Evolutionary conservation across 1,139 yeast genomes (phyloP), one percentile per base, ranked within the genome.

Genomic region (Pichia kudriavzevii): DNA sequence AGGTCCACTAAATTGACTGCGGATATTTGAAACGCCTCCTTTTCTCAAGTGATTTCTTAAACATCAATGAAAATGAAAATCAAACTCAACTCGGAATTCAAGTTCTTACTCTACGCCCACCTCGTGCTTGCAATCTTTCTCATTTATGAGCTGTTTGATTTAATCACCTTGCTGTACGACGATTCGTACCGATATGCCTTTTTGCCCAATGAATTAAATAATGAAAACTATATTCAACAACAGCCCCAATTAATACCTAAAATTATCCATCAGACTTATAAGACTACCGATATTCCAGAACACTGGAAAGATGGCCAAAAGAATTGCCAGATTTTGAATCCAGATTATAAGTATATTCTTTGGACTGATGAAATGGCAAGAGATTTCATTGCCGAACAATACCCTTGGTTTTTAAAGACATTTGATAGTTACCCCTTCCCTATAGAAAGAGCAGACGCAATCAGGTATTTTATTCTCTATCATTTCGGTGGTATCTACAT

Each of bases 261-360:
- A 53, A 85, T 87, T 55, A 85, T 87, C 39, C 97, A 87, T 56
- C 97, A 87, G 59, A 87, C 96, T 12, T 87, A 87, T 61, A 87
- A 84, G 58, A 79, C 82, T 19, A 70, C 63, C 15, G 70, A 75
- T 18, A 72, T 87, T 19, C 97, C 96, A 3, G 84, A 75, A 31
- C 65, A 72, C 38, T 87, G 97, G 97, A 62, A 63, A 46, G 69
- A 69, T 3, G 87, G 94, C 17, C 95, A 83, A 55, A 69, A 75
- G 52, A 72, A 74, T 16, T 84, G 95, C 56, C 68, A 74, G 34
- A 80, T 79, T 43, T 60, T 79, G 40, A 94, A 88, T 56, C 91
- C 91, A 3, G 95, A 85, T 57, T 87, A 83, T 59, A 75, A 83
- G 57, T 85, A 85, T 60, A 81, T 80, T 32, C 58, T 83, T 30